Evolutionary conservation across 345 rosid genomes (phyloP), one percentile per base, ranked within the genome.

Genomic region (Murraya koenigii): DNA sequence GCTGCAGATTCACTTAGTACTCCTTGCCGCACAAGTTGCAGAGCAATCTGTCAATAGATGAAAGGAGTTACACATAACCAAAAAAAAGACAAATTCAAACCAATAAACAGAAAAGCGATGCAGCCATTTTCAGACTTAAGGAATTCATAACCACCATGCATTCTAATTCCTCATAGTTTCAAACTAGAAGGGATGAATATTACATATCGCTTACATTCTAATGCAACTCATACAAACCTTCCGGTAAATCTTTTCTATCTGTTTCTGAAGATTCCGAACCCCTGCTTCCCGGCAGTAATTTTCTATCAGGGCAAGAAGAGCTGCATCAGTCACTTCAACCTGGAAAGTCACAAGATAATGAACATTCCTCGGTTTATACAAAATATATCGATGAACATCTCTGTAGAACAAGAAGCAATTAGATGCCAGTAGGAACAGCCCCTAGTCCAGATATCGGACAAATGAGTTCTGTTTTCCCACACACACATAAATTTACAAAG

Each of bases 241-340:
- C 30, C 98, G 99, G 81, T 97, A 94, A n/a, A 97, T 94, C 91
- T 97, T 97, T 80, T 92, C 98, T 75, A 94, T 94, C n/a, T 94
- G 98, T 84, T 96, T 96, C 83, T 92, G 99, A 80, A 96, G 99
- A 91, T 96, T 96, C 82, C 99, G 77, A 74, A 96, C 99, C 77
- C 99, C 99, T 49, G 99, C 97, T 87, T 96, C 98, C 89, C 99
- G 87, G 84, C 99, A 96, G 85, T 96, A 96, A 85, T 83, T 94
- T 84, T 96, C 99, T 73, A 94, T 90, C 77, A 97, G 90, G 69
- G 84, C 88, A 82, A 94, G 97, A 82, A 96, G 90, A 72, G 94
- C 95, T 69, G 87, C 94, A 84, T 94, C 93, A 28, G 94, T 96
- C 77, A 96, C 86, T 79, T 93, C 93, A 85, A 94, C 99, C 99